Percentiles rank a stretch among this genome's conserved stretches.
These are phyloP conservation scores for Phytophthora europaea DNA, from an alignment of 352 stramenopile species.

Conservation along the genomic window DNA sequence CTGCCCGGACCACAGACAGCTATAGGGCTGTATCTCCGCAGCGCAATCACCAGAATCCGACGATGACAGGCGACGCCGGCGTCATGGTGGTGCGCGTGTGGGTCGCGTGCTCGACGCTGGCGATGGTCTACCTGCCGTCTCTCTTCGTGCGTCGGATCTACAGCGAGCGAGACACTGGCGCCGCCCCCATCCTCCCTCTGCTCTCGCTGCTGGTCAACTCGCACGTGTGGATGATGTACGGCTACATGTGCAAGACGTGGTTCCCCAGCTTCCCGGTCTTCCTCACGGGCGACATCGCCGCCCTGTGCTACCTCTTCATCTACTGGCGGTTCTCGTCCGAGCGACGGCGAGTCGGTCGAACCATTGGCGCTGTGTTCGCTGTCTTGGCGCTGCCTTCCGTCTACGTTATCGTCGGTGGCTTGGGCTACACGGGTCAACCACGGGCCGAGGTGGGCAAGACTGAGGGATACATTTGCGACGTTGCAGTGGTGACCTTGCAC, in stretches of 20 bases:
- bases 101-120: constrained; percentile 17
- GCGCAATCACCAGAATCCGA: background rate
- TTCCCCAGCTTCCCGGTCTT: constrained; percentile 39
- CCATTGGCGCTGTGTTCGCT: background rate
- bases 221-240: constrained; percentile 27
- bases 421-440: constrained; percentile 28
- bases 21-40: too few relatives aligned
- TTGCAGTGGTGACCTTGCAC: constrained; percentile 43
- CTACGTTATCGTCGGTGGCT: constrained; percentile 26
- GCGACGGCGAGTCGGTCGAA: constrained; percentile 4
- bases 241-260: constrained; percentile 28
- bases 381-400: constrained; percentile 24
- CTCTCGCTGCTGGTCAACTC: constrained; percentile 23
- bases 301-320: constrained; percentile 25
- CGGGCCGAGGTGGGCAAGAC: constrained; percentile 18
- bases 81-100: constrained; percentile 21
- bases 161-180: constrained; percentile 5
- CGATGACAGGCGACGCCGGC: constrained; percentile 3
- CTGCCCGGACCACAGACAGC: background rate
- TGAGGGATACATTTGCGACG: constrained; percentile 36
- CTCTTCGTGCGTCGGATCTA: constrained; percentile 25
- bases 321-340: constrained; percentile 30
- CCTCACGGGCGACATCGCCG: constrained; percentile 31
- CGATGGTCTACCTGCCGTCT: constrained; percentile 23
- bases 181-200: constrained; percentile 9